Evolutionary conservation across 441 rosid genomes (phyloP).

Genomic region (Erysimum cheiri): DNA sequence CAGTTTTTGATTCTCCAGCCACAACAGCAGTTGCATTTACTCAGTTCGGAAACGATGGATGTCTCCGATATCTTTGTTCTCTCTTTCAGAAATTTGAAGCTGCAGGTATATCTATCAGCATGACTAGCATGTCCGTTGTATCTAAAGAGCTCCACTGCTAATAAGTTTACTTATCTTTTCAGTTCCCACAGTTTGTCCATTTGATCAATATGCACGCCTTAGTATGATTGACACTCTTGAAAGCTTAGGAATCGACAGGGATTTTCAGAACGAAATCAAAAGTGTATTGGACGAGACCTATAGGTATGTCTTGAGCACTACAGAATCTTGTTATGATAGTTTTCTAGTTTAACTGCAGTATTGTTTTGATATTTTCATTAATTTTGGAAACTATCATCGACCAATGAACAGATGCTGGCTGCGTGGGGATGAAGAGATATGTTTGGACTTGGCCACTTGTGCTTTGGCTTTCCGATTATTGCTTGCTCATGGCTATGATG

Average conservation of each 20-base stretch:
- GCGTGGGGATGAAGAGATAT: constrained; percentile 73
- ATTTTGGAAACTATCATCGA: constrained; percentile 33
- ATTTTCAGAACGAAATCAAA: constrained; percentile 67
- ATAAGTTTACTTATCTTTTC: constrained; percentile 38
- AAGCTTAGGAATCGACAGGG: constrained; percentile 70
- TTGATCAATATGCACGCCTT: constrained; percentile 62
- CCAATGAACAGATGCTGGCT: constrained; percentile 68
- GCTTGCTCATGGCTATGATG: constrained; percentile 54
- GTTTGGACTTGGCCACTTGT: constrained; percentile 48
- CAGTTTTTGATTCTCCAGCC: constrained; percentile 85
- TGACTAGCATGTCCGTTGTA: constrained; percentile 18
- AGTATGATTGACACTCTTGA: constrained; percentile 62
- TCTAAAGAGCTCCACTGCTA: constrained; percentile 23
- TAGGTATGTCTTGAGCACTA: constrained; percentile 49
- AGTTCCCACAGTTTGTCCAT: constrained; percentile 83
- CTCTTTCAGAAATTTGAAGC: constrained; percentile 60
- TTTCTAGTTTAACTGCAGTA: background rate
- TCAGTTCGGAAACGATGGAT: constrained; percentile 56
- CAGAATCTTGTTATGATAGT: constrained; percentile 1
- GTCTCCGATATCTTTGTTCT: constrained; percentile 64
- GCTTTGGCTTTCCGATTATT: constrained; percentile 66
- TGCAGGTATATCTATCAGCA: constrained; percentile 56
- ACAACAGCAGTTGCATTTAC: constrained; percentile 78
- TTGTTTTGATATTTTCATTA: background rate
- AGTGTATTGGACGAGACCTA: constrained; percentile 60